phyloP scores from a whole-genome alignment of 2,329 filamentous ascomycete genomes.

The Plenodomus biglobosus region DNA sequence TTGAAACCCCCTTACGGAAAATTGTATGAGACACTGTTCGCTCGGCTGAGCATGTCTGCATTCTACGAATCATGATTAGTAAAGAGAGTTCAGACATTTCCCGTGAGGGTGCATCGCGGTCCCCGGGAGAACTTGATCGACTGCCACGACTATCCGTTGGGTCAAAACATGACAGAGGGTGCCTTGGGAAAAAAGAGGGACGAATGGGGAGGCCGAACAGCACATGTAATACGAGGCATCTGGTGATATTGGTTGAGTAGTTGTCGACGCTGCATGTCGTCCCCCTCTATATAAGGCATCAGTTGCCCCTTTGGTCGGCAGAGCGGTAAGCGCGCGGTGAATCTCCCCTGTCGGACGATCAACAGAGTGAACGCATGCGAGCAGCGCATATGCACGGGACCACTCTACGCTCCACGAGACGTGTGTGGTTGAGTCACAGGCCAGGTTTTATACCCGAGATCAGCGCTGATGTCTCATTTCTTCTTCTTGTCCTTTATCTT shows the following conservation, averaged over 20 bases:
- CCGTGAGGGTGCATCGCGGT: too few relatives aligned
- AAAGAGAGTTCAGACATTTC: too few relatives aligned
- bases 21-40: too few relatives aligned
- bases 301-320: background rate
- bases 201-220: background rate
- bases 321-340: background rate
- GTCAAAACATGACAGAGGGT: background rate
- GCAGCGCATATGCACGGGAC: background rate
- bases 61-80: too few relatives aligned
- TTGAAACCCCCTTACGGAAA: too few relatives aligned
- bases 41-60: too few relatives aligned
- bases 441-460: background rate
- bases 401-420: background rate
- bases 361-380: background rate
- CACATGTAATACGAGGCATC: background rate
- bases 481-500: slow-evolving; percentile 45
- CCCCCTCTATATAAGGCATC: background rate
- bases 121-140: too few relatives aligned
- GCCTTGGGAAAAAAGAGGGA: background rate
- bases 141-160: background rate
- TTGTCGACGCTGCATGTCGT: background rate
- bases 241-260: background rate
- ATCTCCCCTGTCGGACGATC: background rate
- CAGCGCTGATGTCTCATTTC: slow-evolving; percentile 25
- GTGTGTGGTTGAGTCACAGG: background rate